phyloP scores from a whole-genome alignment of 2,329 filamentous ascomycete genomes.

The Curvularia spicifera region DNA sequence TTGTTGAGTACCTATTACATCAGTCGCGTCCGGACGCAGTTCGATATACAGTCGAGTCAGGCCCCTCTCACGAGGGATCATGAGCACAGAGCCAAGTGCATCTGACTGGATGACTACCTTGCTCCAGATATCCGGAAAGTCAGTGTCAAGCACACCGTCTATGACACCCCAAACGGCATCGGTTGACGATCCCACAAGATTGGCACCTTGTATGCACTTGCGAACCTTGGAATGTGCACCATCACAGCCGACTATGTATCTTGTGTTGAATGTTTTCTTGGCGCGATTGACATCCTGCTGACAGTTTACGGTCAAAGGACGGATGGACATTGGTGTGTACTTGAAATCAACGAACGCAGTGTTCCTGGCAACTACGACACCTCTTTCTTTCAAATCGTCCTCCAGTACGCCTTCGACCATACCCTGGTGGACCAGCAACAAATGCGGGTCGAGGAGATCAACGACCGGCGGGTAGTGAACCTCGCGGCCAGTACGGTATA shows the following conservation, averaged over 20 bases:
- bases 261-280: constrained; percentile 58
- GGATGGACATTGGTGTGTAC: constrained; percentile 44
- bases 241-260: constrained; percentile 75
- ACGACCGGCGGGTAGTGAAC: constrained; percentile 67
- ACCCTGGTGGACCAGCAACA: constrained; percentile 70
- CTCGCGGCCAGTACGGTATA: constrained; percentile 69
- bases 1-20: constrained; percentile 40
- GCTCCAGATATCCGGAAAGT: constrained; percentile 78
- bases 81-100: constrained; percentile 71
- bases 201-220: constrained; percentile 61
- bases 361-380: constrained; percentile 67
- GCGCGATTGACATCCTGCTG: constrained; percentile 47
- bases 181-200: constrained; percentile 56
- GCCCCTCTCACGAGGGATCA: constrained; percentile 74
- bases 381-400: constrained; percentile 70
- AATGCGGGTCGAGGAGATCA: constrained; percentile 61
- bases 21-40: constrained; percentile 48
- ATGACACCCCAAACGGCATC: constrained; percentile 74
- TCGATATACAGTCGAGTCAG: constrained; percentile 69
- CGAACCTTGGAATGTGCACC: constrained; percentile 75
- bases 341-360: constrained; percentile 65
- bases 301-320: constrained; percentile 53
- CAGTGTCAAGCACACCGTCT: constrained; percentile 72
- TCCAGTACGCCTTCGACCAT: constrained; percentile 76
- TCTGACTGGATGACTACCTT: constrained; percentile 74